phyloP scores from a whole-genome alignment of 345 rosid species.

The Citrus inodora region DNA sequence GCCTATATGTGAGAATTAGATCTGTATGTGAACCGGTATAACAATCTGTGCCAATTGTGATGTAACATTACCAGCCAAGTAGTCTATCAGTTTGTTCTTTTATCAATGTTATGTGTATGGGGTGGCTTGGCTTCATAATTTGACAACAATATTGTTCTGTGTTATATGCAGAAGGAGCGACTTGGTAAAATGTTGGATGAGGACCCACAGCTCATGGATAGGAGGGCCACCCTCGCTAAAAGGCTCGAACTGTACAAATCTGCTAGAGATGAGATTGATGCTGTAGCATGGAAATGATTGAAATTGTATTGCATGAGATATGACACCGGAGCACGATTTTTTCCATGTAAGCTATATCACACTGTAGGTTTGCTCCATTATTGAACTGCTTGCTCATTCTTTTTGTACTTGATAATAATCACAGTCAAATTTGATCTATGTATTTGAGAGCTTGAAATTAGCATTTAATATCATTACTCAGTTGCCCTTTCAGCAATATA shows the following conservation, averaged over 20 bases:
- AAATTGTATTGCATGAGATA: neutral
- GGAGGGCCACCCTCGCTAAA: constrained; percentile 64
- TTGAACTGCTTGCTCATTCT: constrained; percentile 18
- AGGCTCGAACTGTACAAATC: constrained; percentile 94
- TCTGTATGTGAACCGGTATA: too few species aligned
- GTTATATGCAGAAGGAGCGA: constrained; percentile 66
- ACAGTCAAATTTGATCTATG: neutral
- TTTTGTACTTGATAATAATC: constrained; percentile 5
- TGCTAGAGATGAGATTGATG: constrained; percentile 93
- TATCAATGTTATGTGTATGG: neutral
- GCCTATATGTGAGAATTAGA: neutral
- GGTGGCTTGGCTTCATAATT: neutral
- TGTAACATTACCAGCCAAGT: neutral
- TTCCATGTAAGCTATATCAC: neutral
- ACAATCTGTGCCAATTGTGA: too few species aligned
- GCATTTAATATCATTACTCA: neutral
- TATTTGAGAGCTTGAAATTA: neutral
- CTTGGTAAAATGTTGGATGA: constrained; percentile 94
- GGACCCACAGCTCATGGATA: constrained; percentile 96
- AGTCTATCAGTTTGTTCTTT: neutral
- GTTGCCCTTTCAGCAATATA: neutral
- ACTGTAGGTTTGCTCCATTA: constrained; percentile 9
- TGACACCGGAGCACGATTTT: neutral
- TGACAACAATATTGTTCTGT: neutral
- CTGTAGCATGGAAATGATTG: constrained; percentile 88